A percentile compares a stretch with the other conserved stretches of the same genome.
These are phyloP conservation scores for Trametes cubensis DNA, from an alignment of 768 basidiomycete genomes.

Conservation along the genomic window DNA sequence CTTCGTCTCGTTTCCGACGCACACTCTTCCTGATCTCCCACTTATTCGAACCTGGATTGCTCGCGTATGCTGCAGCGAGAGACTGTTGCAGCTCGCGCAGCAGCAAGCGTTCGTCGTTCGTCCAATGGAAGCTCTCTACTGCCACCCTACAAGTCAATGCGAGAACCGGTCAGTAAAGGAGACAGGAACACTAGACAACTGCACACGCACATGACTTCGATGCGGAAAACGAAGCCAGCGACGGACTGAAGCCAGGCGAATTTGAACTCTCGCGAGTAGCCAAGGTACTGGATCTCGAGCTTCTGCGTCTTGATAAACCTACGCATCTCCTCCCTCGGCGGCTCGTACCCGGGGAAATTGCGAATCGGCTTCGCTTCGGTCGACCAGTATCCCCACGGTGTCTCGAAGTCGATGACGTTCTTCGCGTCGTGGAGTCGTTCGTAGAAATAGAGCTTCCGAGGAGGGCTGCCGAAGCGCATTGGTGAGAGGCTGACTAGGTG, in stretches of 20 bases:
- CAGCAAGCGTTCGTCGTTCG: background rate
- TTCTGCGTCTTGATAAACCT: background rate
- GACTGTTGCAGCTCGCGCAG: conserved; percentile 2
- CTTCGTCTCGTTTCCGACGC: background rate
- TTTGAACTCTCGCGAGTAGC: background rate
- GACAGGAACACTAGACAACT: too few species aligned
- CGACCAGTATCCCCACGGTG: conserved; percentile 15
- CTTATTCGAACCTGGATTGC: background rate
- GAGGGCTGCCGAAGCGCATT: background rate
- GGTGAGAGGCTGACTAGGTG: conserved; percentile 1
- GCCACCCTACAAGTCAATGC: background rate
- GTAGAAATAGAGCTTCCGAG: conserved; percentile 6
- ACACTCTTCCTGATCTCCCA: background rate
- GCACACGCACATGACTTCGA: conserved; percentile 7
- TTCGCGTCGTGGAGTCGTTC: background rate
- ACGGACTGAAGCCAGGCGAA: conserved; percentile 4
- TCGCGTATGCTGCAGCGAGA: background rate
- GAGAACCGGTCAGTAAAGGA: too few species aligned
- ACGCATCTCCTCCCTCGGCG: background rate
- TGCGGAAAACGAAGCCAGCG: conserved; percentile 11
- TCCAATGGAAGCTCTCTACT: background rate
- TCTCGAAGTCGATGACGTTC: background rate
- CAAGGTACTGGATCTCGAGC: conserved; percentile 2
- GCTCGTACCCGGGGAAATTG: background rate
- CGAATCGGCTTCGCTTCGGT: background rate